Base-by-base conservation (phyloP, 2,329 filamentous ascomycete genomes). In the Aspergillus luchuensis region DNA sequence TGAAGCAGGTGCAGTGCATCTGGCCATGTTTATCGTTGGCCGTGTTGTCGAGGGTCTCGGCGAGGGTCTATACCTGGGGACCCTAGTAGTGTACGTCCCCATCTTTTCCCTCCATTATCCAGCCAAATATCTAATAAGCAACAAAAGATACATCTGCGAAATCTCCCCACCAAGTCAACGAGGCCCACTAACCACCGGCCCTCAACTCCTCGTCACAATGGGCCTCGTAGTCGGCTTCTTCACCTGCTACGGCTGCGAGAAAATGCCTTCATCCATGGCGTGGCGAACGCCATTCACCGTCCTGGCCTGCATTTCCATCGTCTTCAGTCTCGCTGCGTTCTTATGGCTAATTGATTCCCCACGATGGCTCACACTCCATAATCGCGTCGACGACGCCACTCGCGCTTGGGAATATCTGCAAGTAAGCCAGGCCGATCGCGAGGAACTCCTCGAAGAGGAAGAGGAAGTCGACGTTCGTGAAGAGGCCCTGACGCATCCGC, bases 141-240 rank as follows among this genome's bases (percentile, higher is more conserved):
- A 30, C 1, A 38, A 13, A 39, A 68, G 65, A 11, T 68, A 88
- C 63, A 84, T 88, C 30, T 84, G 82, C 58, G 87, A 89, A 70
- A 85, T 89, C 19, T 82, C 85, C 0, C 86, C 85, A 0, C 74
- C 80, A 1, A 74, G 71, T 2, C 71, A 76, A 4, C 74, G 86
- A 23, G 86, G 85, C 0, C 74, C 78, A 0, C 69, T 89, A 2
- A 80, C 81, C 0, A 81, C 82, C 0, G 71, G 82, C 5, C 82
- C 85, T 0, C 85, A 88, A 63, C 75, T 87, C 51, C 68, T 85
- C 48, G 79, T 79, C 2, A 81, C 80, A 0, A 53, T 80, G 1
- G 85, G 83, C 0, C 70, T 88, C 2, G 81, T 81, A 8, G 49
- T 78, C 0, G 87, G 86, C 0, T 88, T 85, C 63, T 89, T 89